These are phyloP conservation scores for Corinectria fuckeliana DNA, from an alignment of 2,329 filamentous ascomycete genomes.

Conservation along the genomic window DNA sequence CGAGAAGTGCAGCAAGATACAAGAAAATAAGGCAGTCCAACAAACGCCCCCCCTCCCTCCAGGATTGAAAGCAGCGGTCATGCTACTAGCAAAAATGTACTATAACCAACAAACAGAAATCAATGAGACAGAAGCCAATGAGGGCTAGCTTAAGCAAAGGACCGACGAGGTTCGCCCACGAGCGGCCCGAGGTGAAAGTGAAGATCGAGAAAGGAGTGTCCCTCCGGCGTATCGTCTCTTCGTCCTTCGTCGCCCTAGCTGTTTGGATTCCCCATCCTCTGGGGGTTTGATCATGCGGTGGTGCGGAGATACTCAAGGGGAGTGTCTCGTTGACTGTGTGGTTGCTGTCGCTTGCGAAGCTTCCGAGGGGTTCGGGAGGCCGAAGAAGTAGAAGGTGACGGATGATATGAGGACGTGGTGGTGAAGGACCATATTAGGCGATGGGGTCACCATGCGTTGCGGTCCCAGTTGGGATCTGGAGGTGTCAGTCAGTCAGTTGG, in stretches of 20 bases:
- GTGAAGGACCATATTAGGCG: constrained; percentile 32
- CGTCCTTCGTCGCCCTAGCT: not conserved
- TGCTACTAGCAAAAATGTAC: not conserved
- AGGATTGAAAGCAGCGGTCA: not conserved
- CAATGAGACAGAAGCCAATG: not conserved
- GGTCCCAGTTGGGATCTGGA: constrained; percentile 86
- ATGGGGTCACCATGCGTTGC: constrained; percentile 77
- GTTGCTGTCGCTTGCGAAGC: constrained; percentile 37
- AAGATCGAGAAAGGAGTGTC: not conserved
- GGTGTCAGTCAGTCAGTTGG: constrained; percentile 4
- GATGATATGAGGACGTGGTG: constrained; percentile 23
- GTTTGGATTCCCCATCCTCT: not conserved
- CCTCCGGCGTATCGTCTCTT: not conserved
- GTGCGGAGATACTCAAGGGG: constrained; percentile 25
- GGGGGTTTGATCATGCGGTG: not conserved
- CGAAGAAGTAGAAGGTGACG: constrained; percentile 22
- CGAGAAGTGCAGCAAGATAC: not conserved
- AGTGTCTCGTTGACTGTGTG: constrained; percentile 27
- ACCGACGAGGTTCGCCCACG: not conserved
- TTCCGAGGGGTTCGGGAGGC: constrained; percentile 31
- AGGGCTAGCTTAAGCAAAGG: not conserved
- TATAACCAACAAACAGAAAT: not conserved
- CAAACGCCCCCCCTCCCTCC: not conserved
- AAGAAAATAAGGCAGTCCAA: not conserved
- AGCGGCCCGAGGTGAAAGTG: not conserved